These are phyloP conservation scores for Odonthalia washingtoniensis DNA, from an alignment of 31 red algal species.

Conservation along the genomic window DNA sequence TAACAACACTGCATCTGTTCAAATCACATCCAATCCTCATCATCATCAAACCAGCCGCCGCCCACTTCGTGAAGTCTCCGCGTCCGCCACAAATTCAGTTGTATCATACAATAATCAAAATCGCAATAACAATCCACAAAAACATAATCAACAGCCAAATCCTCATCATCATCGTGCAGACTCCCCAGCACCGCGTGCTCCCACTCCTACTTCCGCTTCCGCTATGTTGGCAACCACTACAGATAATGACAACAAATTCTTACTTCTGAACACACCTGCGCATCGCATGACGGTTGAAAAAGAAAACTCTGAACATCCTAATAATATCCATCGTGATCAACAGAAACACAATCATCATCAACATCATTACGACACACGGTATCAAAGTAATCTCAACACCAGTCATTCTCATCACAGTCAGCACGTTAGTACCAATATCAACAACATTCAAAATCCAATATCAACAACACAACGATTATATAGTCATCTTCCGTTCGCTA, in stretches of 20 bases:
- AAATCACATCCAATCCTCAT: slow-evolving; percentile 7
- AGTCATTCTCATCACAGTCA: too few species aligned
- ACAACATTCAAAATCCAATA: background rate
- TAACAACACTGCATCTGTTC: slow-evolving; percentile 14
- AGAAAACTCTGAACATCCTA: slow-evolving; percentile 29
- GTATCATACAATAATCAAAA: background rate
- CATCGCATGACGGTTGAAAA: slow-evolving; percentile 53
- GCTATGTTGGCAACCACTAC: background rate
- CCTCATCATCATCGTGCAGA: background rate
- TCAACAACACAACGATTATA: background rate
- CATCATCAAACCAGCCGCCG: background rate
- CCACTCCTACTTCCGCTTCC: background rate
- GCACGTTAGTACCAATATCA: too few species aligned
- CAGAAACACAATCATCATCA: too few species aligned
- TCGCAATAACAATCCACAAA: background rate
- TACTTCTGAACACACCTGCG: slow-evolving; percentile 50
- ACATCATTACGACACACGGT: slow-evolving; percentile 4
- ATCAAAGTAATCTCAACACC: too few species aligned
- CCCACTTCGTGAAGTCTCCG: slow-evolving; percentile 11
- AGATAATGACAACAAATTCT: slow-evolving; percentile 49
- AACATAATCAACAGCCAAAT: background rate
- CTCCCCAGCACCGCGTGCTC: background rate
- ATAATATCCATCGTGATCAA: slow-evolving; percentile 20
- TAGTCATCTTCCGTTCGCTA: background rate
- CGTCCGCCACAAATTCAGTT: background rate